These are phyloP conservation scores for Fonsecaea multimorphosa DNA, from an alignment of 2,329 filamentous ascomycete species.

Conservation along the genomic window DNA sequence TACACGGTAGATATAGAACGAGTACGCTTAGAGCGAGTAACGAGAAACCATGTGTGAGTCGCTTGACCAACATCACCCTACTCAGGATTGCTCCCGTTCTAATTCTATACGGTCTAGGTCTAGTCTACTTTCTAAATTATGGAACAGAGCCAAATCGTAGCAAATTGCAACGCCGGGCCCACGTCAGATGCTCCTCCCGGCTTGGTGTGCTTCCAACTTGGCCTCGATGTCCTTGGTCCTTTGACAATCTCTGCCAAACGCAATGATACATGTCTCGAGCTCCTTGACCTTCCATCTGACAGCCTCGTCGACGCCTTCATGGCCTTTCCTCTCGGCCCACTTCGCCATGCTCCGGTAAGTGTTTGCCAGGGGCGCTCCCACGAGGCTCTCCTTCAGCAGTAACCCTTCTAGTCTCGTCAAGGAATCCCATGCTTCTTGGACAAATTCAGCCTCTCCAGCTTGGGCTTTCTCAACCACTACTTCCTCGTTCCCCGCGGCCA, in stretches of 20 bases:
- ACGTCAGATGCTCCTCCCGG: neutral
- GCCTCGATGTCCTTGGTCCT: slow-evolving; percentile 25
- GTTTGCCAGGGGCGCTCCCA: slow-evolving; percentile 33
- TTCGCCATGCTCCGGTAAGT: slow-evolving; percentile 35
- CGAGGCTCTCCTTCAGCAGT: slow-evolving; percentile 34
- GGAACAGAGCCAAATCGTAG: neutral
- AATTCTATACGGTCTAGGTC: neutral
- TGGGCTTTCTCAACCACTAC: neutral
- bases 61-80: neutral
- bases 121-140: neutral
- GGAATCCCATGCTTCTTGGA: slow-evolving; percentile 14
- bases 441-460: neutral
- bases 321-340: slow-evolving; percentile 30
- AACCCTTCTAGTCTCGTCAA: slow-evolving; percentile 29
- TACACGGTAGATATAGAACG: too few relatives aligned
- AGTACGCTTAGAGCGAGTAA: too few relatives aligned
- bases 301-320: slow-evolving; percentile 4
- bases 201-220: slow-evolving; percentile 11
- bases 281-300: slow-evolving; percentile 33
- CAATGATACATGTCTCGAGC: slow-evolving; percentile 19
- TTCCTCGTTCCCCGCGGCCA: neutral
- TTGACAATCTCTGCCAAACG: slow-evolving; percentile 27
- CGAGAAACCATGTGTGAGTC: too few relatives aligned
- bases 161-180: too few relatives aligned
- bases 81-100: slow-evolving; percentile 4